These are phyloP conservation scores for Pneumocystis sp. DNA, from an alignment of 1,139 yeast species.

Conservation along the genomic window DNA sequence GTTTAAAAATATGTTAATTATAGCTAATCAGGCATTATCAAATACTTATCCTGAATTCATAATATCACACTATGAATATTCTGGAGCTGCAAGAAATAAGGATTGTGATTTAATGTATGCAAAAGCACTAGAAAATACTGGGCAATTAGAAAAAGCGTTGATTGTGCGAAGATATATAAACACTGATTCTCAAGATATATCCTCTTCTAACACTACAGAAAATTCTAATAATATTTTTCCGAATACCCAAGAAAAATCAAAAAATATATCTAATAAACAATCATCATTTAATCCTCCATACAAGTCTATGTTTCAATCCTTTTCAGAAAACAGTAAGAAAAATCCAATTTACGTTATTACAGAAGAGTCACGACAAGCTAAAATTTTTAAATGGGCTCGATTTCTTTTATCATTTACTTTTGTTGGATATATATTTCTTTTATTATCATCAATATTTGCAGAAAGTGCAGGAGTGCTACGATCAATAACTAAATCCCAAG, in stretches of 20 bases:
- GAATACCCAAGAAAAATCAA: not conserved
- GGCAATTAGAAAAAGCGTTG: not conserved
- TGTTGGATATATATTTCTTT: conserved; percentile 45
- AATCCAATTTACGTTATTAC: conserved; percentile 83
- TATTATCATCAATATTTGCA: conserved; percentile 40
- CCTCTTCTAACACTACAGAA: not conserved
- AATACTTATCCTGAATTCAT: not conserved
- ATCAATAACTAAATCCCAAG: conserved; percentile 33
- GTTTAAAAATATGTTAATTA: not conserved
- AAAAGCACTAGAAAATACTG: not conserved
- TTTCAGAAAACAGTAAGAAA: not conserved
- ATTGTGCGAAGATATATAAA: not conserved
- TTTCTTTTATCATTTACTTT: conserved; percentile 73
- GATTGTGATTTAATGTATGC: not conserved
- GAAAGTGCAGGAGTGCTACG: conserved; percentile 13
- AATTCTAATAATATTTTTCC: not conserved
- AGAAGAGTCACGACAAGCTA: conserved; percentile 63
- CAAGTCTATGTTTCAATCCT: not conserved
- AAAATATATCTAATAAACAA: not conserved
- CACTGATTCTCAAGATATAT: not conserved
- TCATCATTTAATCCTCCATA: not conserved
- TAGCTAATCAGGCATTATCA: not conserved
- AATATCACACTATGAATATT: not conserved
- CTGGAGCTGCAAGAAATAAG: not conserved
- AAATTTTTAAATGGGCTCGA: conserved; percentile 73